Evolutionary conservation across 1,284 basidiomycete species (phyloP).

Genomic region (Trametes sp.): DNA sequence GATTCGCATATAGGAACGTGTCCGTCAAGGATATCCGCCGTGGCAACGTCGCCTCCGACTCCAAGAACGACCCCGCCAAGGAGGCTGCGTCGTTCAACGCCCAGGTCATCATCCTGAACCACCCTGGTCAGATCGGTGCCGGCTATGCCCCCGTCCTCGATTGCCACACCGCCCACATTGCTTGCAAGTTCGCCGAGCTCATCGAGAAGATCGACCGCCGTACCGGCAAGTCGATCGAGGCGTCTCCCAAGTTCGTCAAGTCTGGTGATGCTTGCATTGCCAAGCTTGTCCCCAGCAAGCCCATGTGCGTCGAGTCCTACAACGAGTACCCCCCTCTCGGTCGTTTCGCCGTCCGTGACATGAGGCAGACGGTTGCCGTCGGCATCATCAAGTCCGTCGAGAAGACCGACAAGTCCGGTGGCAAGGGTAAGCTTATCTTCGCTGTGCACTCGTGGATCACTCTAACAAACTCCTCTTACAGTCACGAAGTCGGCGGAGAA

Average conservation of each 20-base stretch:
- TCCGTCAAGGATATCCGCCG: slow-evolving; percentile 99
- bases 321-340: slow-evolving; percentile 98
- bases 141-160: slow-evolving; percentile 98
- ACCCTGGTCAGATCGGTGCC: slow-evolving; percentile 99
- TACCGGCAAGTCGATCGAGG: slow-evolving; percentile 93
- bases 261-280: slow-evolving; percentile 96
- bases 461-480: slow-evolving; percentile 42
- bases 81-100: slow-evolving; percentile 99
- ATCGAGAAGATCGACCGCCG: slow-evolving; percentile 99
- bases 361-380: slow-evolving; percentile 98
- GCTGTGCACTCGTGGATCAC: background rate
- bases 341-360: slow-evolving; percentile 98
- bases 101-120: slow-evolving; percentile 99
- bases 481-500: slow-evolving; percentile 97
- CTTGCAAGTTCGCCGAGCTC: slow-evolving; percentile 99
- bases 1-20: slow-evolving; percentile 82
- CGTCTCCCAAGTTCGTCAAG: slow-evolving; percentile 95
- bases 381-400: slow-evolving; percentile 98
- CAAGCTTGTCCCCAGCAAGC: slow-evolving; percentile 97
- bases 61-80: slow-evolving; percentile 99
- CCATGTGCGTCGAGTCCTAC: slow-evolving; percentile 98
- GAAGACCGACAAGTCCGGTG: slow-evolving; percentile 86
- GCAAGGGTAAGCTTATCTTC: slow-evolving; percentile 70
- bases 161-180: slow-evolving; percentile 99
- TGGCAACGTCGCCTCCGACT: slow-evolving; percentile 99